Evolutionary conservation across 2,329 filamentous ascomycete species (phyloP), one percentile per base, ranked within the genome.

Genomic region (Fusarium zealandicum): DNA sequence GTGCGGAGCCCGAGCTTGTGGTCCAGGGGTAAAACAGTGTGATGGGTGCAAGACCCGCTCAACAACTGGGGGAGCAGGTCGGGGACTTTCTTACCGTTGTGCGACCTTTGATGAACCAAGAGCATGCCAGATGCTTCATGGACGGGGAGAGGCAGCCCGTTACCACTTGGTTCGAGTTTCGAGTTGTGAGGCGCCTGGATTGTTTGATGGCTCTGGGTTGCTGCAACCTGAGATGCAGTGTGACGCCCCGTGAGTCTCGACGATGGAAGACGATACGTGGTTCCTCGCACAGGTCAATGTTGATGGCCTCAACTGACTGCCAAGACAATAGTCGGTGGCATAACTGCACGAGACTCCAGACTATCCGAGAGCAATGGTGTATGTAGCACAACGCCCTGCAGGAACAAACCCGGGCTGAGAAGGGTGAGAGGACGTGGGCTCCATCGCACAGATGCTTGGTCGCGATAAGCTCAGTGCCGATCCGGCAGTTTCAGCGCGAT

Each of bases 71-170:
- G 10, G 53, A n/a, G 39, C 22, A 18, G 13, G 31, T 59, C 56
- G 58, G 58, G 48, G 54, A 59, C 62, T 67, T 67, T 64, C 18
- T 39, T 50, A 32, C 36, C 31, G 32, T 41, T 40, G 64, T 61
- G 52, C 50, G 49, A 66, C 62, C 57, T 67, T 46, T 60, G 62
- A 67, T 67, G 60, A 60, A 55, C 55, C 48, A 52, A 62, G 44
- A 42, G 41, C 22, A 28, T 44, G 42, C 52, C 20, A 51, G 45
- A 47, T 32, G 33, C 37, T 40, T 51, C 30, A 32, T 54, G 54
- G 55, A 45, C 55, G 54, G 44, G 36, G 9, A 25, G 54, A 57
- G 59, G 59, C 58, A 62, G 49, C 59, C 59, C 54, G 59, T 62
- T 45, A 27, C 54, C 52, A 47, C 17, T 59, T 35, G 37, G 22